A percentile compares a stretch with the other conserved stretches of the same genome.
phyloP scores from a whole-genome alignment of 2,329 filamentous ascomycete species.

The Gliomastix tumulicola region DNA sequence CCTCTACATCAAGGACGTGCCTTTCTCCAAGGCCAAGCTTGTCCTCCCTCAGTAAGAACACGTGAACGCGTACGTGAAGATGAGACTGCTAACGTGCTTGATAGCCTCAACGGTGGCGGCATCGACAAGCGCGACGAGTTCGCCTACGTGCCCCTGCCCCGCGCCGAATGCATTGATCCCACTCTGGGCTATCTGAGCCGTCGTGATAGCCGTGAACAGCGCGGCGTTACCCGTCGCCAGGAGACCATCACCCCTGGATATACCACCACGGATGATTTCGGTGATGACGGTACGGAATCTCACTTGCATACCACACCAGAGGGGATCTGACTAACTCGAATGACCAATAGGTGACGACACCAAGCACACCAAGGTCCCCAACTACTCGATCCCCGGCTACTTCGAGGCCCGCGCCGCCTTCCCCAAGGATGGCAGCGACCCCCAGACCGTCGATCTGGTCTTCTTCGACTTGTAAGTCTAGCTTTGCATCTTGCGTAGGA shows the following conservation, averaged over 20 bases:
- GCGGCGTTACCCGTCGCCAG: slow-evolving; percentile 39
- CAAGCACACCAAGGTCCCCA: slow-evolving; percentile 36
- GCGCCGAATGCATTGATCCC: slow-evolving; percentile 42
- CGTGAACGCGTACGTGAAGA: background rate
- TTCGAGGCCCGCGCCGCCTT: slow-evolving; percentile 43
- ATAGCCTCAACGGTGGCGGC: slow-evolving; percentile 33
- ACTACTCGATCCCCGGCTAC: slow-evolving; percentile 39
- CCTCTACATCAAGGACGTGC: slow-evolving; percentile 44
- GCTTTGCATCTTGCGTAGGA: no score
- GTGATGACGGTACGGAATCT: slow-evolving; percentile 31
- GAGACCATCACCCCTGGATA: slow-evolving; percentile 41
- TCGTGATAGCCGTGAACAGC: slow-evolving; percentile 14
- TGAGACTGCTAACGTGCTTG: background rate
- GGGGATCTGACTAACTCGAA: no score
- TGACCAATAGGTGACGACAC: slow-evolving; percentile 45
- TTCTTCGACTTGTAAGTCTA: slow-evolving; percentile 44
- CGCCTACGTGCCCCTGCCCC: slow-evolving; percentile 23
- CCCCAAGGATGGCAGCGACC: slow-evolving; percentile 28
- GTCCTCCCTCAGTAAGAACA: slow-evolving; percentile 17
- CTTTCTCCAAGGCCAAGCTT: slow-evolving; percentile 32
- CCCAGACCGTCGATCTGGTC: slow-evolving; percentile 42
- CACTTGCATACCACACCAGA: background rate
- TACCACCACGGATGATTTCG: slow-evolving; percentile 49
- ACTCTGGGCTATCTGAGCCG: slow-evolving; percentile 15
- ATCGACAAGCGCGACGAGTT: slow-evolving; percentile 25